Evolutionary conservation across 106 monocot genomes (phyloP).

Genomic region (Dendrobium nobile): DNA sequence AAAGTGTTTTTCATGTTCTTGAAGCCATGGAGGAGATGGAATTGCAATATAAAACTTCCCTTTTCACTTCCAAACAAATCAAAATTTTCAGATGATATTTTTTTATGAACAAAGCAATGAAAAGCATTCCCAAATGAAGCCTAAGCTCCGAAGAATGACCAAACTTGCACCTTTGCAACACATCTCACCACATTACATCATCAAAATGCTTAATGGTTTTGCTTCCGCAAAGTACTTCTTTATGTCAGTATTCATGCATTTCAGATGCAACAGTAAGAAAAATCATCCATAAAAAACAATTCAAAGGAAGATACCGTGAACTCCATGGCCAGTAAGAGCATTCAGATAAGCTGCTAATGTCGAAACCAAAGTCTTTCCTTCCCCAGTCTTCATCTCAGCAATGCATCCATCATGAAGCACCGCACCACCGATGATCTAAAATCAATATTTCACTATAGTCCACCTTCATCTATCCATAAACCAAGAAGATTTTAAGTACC

Average conservation of each 20-base stretch:
- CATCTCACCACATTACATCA: not conserved
- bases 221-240: not conserved
- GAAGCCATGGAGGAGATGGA: not conserved
- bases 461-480: not conserved
- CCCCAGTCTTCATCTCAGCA: conserved; percentile 99
- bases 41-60: not conserved
- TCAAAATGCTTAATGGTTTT: not conserved
- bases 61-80: not conserved
- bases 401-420: conserved; percentile 99
- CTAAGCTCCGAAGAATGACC: not conserved
- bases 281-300: not conserved
- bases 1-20: not conserved
- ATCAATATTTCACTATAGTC: not conserved
- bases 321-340: conserved; percentile 85
- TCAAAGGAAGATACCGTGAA: conserved; percentile 61
- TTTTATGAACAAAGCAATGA: not conserved
- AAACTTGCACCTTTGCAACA: not conserved
- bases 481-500: conserved; percentile 2
- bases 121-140: not conserved
- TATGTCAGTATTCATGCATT: not conserved
- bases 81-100: not conserved
- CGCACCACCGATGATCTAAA: conserved; percentile 92
- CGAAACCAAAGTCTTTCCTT: conserved; percentile 97
- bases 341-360: conserved; percentile 96
- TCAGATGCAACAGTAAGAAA: not conserved